Evolutionary conservation across 495 filamentous ascomycete genomes (phyloP).

Genomic region (Aspergillus cristatus): DNA sequence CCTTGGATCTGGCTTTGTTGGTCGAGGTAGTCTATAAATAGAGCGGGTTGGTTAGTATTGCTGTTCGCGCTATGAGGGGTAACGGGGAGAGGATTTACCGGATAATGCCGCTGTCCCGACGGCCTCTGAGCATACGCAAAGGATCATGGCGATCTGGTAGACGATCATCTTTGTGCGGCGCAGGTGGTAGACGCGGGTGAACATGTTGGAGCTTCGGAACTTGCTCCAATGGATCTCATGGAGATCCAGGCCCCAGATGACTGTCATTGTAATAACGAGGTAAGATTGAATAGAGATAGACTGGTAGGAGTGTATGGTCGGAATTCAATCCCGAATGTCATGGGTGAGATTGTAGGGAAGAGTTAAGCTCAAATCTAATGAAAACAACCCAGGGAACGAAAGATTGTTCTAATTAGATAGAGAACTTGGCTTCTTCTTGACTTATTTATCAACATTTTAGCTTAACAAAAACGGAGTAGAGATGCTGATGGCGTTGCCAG

Average conservation of each 20-base stretch:
- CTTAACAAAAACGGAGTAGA: no score
- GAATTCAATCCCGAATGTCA: no score
- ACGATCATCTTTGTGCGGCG: conserved; percentile 45
- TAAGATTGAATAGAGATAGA: no score
- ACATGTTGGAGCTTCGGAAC: conserved; percentile 43
- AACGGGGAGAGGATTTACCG: conserved; percentile 17
- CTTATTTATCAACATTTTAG: no score
- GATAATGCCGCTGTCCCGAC: conserved; percentile 40
- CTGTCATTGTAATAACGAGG: conserved; percentile 17
- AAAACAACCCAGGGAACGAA: no score
- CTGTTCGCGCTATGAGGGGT: neutral
- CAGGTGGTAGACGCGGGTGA: conserved; percentile 37
- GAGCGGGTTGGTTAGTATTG: neutral
- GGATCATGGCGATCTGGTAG: conserved; percentile 45
- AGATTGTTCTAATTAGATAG: no score
- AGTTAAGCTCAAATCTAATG: no score
- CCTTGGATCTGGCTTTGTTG: conserved; percentile 31
- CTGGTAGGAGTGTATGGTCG: no score
- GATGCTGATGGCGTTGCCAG: no score
- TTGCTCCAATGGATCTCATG: conserved; percentile 41
- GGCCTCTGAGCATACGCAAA: conserved; percentile 42
- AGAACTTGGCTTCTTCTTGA: no score
- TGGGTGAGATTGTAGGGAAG: no score
- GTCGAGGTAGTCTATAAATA: conserved; percentile 35
- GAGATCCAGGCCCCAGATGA: conserved; percentile 45